Evolutionary conservation across 169 alveolate genomes (phyloP).

Genomic region (Plasmodium ovale): DNA sequence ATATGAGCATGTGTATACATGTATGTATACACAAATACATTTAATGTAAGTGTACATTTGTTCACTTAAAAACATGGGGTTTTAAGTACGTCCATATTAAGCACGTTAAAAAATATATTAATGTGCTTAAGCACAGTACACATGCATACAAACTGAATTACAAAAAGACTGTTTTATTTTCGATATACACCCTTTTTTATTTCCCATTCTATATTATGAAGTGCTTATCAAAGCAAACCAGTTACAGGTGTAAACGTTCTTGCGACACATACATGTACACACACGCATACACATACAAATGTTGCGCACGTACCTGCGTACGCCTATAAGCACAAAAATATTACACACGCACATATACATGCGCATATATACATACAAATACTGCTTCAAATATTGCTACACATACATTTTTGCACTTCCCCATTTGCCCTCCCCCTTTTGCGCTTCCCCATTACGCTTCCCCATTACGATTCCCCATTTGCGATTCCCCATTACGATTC

Average conservation of each 20-base stretch:
- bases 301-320: background rate
- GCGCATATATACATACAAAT: background rate
- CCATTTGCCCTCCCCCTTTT: no score
- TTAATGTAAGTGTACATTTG: background rate
- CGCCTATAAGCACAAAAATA: no score
- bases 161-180: background rate
- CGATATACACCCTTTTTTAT: background rate
- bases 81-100: background rate
- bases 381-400: no score
- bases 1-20: background rate
- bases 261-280: background rate
- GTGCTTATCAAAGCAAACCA: background rate
- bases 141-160: background rate
- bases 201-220: background rate
- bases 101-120: background rate
- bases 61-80: background rate
- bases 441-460: no score
- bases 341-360: background rate
- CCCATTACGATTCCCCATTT: no score
- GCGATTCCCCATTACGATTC: no score
- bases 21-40: background rate
- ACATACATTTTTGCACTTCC: no score
- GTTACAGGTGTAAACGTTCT: constrained; percentile 34
- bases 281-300: background rate
- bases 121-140: background rate